These are phyloP conservation scores for Filosporella fistucella DNA, from an alignment of 495 filamentous ascomycete species.

Conservation along the genomic window DNA sequence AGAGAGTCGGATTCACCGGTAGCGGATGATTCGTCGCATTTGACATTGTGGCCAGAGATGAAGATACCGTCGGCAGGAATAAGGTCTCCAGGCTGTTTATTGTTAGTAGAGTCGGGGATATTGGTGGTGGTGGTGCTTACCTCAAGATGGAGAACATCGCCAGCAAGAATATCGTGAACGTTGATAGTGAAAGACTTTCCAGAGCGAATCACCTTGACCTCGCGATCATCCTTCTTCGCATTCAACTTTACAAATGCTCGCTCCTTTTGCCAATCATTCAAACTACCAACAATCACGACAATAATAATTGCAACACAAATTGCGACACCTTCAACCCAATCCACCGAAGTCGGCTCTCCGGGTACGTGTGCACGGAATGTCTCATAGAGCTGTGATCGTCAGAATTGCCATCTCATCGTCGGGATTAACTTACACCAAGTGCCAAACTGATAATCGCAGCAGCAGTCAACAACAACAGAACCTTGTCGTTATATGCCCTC, in stretches of 20 bases:
- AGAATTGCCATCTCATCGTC: too few relatives aligned
- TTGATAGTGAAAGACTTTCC: conserved; percentile 76
- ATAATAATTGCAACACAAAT: conserved; percentile 68
- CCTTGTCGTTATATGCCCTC: conserved; percentile 85
- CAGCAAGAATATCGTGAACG: conserved; percentile 75
- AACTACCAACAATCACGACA: conserved; percentile 59
- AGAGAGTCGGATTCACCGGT: conserved; percentile 84
- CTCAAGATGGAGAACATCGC: conserved; percentile 81
- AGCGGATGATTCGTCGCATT: conserved; percentile 77
- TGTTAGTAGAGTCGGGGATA: too few relatives aligned
- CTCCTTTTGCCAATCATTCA: conserved; percentile 72
- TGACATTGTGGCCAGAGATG: conserved; percentile 66
- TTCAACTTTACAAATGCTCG: conserved; percentile 76
- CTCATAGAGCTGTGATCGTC: conserved; percentile 48
- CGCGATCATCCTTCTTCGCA: conserved; percentile 72
- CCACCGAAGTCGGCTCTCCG: conserved; percentile 50
- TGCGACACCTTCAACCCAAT: conserved; percentile 76
- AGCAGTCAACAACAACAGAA: conserved; percentile 71
- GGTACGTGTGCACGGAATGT: conserved; percentile 39
- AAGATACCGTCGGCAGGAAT: conserved; percentile 79
- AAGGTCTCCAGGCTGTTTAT: conserved; percentile 86
- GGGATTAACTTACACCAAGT: too few relatives aligned
- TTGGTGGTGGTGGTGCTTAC: too few relatives aligned
- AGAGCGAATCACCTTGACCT: conserved; percentile 73
- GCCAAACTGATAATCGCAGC: conserved; percentile 79